A percentile compares a stretch with the other conserved stretches of the same genome.
phyloP scores from a whole-genome alignment of 805 yeast species.

The Ogataea neopini region DNA sequence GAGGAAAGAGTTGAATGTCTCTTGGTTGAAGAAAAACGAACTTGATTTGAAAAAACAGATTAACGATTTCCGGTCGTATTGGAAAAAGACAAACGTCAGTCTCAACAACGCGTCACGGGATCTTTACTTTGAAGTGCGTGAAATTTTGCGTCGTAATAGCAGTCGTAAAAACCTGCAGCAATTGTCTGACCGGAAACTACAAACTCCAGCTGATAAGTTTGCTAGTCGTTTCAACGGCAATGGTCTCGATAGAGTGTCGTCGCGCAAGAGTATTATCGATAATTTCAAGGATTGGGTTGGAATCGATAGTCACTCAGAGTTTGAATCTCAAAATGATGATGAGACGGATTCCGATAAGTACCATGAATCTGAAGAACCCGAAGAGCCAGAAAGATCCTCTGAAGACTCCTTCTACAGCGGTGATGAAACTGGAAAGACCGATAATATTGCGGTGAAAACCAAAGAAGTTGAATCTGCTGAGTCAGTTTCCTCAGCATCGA shows the following conservation, averaged over 20 bases:
- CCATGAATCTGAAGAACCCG: slow-evolving; percentile 7
- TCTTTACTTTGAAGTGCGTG: slow-evolving; percentile 81
- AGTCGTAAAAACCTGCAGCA: slow-evolving; percentile 16
- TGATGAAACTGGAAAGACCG: neutral
- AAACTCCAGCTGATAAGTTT: slow-evolving; percentile 66
- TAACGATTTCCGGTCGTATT: slow-evolving; percentile 80
- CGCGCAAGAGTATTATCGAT: slow-evolving; percentile 32
- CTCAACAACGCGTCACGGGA: slow-evolving; percentile 76
- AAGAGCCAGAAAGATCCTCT: slow-evolving; percentile 15
- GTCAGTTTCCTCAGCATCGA: too few species aligned
- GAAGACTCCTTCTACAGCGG: slow-evolving; percentile 9
- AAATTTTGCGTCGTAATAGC: slow-evolving; percentile 50
- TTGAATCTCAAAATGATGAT: slow-evolving; percentile 23
- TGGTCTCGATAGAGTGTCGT: slow-evolving; percentile 33
- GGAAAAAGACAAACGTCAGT: slow-evolving; percentile 72
- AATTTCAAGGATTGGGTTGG: slow-evolving; percentile 40
- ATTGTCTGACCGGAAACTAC: slow-evolving; percentile 17
- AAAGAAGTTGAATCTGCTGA: neutral
- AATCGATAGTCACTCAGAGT: slow-evolving; percentile 29
- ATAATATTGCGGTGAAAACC: slow-evolving; percentile 1
- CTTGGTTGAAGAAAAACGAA: slow-evolving; percentile 97
- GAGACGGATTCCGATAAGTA: slow-evolving; percentile 5
- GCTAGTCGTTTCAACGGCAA: slow-evolving; percentile 65
- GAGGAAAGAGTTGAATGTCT: slow-evolving; percentile 91
- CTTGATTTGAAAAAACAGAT: slow-evolving; percentile 90